Conservation (phyloP, 164 flowering plant species). For the Kingdonia uniflora region DNA sequence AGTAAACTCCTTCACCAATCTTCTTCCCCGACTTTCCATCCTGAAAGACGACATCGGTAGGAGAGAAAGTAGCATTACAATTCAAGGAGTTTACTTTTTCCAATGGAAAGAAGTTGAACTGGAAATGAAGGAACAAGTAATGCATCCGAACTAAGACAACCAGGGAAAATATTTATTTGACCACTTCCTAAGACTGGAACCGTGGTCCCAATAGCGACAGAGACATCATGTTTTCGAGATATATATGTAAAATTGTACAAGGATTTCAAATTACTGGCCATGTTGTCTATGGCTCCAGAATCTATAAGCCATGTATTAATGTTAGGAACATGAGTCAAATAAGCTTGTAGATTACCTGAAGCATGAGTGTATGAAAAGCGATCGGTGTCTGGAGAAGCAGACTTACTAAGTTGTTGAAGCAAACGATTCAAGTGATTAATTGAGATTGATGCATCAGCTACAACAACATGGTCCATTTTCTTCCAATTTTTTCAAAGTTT, state of each 20-base stretch:
- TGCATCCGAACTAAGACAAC: not conserved
- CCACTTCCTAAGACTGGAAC: constrained; percentile 6
- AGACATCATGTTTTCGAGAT: constrained; percentile 5
- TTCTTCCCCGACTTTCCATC: constrained; percentile 4
- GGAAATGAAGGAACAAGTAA: constrained; percentile 14
- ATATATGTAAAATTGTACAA: constrained; percentile 2
- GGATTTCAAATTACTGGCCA: not conserved
- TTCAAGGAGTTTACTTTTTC: no score
- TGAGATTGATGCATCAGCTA: constrained; percentile 4
- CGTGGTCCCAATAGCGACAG: constrained; percentile 8
- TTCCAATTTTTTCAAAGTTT: not conserved
- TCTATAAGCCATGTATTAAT: constrained; percentile 8
- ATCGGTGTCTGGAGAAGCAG: not conserved
- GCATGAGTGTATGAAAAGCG: not conserved
- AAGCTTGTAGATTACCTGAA: constrained; percentile 7
- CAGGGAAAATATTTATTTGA: constrained; percentile 1
- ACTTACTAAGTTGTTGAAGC: constrained; percentile 8
- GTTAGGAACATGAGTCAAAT: not conserved
- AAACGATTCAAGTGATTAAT: not conserved
- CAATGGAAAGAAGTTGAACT: not conserved
- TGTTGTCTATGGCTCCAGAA: constrained; percentile 6
- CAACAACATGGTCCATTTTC: not conserved
- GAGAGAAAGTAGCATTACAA: not conserved
- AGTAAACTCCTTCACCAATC: constrained; percentile 16
- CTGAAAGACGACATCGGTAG: constrained; percentile 1